These are phyloP conservation scores for Hericium alpestre DNA, from an alignment of 768 basidiomycete genomes.

Conservation along the genomic window DNA sequence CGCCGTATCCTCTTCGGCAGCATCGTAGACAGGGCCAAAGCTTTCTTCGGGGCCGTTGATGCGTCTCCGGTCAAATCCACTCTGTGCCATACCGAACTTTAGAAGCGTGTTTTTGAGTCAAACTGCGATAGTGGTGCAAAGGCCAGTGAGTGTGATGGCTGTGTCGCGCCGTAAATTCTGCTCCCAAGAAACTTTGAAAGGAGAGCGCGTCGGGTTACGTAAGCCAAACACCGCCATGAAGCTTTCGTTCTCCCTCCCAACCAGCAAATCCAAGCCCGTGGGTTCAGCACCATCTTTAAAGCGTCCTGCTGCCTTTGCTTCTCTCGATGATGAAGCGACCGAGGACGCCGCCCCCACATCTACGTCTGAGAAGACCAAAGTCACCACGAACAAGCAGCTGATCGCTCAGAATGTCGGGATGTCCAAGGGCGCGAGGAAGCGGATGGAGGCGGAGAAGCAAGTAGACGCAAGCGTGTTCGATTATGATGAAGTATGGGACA, in stretches of 20 bases:
- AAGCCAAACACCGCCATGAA: constrained; percentile 44
- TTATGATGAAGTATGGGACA: constrained; percentile 95
- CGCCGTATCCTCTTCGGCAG: constrained; percentile 21
- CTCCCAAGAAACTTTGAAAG: background rate
- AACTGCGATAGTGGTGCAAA: background rate
- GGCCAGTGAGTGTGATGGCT: background rate
- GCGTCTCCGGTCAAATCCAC: constrained; percentile 72
- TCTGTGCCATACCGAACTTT: constrained; percentile 21
- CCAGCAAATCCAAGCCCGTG: constrained; percentile 43
- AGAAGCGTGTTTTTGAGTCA: background rate
- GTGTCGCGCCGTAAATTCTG: background rate
- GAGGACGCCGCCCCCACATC: constrained; percentile 40
- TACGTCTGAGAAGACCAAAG: constrained; percentile 27
- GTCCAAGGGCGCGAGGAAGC: constrained; percentile 57
- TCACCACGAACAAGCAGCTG: constrained; percentile 41
- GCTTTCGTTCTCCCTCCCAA: constrained; percentile 75
- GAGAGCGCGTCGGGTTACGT: background rate
- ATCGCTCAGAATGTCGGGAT: constrained; percentile 48
- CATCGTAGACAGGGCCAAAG: constrained; percentile 49
- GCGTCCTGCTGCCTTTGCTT: constrained; percentile 52
- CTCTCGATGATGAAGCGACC: constrained; percentile 53
- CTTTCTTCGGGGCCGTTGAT: constrained; percentile 88
- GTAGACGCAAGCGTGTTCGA: constrained; percentile 80
- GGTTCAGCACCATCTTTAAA: constrained; percentile 38
- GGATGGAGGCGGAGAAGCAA: constrained; percentile 68